Percentiles rank a stretch among this genome's conserved stretches.
These are phyloP conservation scores for Cladosporium cucumerinum DNA, from an alignment of 2,329 filamentous ascomycete genomes.

Conservation along the genomic window DNA sequence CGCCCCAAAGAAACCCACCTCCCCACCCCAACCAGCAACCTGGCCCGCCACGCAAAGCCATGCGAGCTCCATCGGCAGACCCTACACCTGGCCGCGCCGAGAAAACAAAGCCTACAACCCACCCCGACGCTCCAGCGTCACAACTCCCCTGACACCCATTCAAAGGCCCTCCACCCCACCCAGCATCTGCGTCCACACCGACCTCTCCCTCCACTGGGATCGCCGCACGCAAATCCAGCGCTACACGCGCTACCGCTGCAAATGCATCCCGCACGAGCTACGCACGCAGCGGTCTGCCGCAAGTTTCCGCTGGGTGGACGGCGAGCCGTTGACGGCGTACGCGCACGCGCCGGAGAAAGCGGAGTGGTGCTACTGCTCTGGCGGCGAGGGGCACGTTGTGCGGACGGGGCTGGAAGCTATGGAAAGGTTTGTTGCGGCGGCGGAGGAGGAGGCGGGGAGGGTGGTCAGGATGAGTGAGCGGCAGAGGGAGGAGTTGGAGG, in stretches of 20 bases:
- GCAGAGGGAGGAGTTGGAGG: neutral
- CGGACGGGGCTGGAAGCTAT: neutral
- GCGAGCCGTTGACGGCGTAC: neutral
- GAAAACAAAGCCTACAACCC: neutral
- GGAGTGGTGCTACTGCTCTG: conserved; percentile 5
- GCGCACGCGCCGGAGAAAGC: neutral
- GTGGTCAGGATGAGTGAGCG: neutral
- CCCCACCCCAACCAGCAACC: neutral
- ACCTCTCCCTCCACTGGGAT: neutral
- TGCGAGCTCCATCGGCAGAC: neutral
- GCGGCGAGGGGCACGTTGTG: neutral
- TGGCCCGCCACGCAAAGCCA: neutral
- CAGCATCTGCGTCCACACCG: neutral
- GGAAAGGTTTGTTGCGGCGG: neutral
- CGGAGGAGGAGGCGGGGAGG: neutral
- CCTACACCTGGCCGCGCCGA: neutral
- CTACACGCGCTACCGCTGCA: conserved; percentile 1
- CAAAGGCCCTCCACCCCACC: neutral
- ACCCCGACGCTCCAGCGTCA: neutral
- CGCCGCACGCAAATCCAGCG: neutral
- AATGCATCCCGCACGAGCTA: neutral
- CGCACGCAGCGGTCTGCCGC: neutral
- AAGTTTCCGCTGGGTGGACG: neutral
- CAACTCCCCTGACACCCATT: neutral
- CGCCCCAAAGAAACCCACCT: neutral